Base-by-base conservation (phyloP, 2,329 filamentous ascomycete genomes). In the Colletotrichum sp. region DNA sequence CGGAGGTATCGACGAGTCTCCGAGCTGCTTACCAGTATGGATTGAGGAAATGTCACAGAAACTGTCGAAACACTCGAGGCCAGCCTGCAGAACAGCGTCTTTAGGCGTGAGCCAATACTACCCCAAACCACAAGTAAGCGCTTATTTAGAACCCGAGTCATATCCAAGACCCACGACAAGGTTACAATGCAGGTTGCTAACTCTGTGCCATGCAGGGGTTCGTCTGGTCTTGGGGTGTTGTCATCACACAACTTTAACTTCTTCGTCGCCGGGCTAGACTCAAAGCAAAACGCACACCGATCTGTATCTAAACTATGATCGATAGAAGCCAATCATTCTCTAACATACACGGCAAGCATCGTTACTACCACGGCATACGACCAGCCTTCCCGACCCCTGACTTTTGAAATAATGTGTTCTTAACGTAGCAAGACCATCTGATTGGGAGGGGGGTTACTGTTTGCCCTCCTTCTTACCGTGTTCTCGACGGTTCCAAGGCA, bases 351-450 rank as follows among this genome's bases (percentile, higher is more conserved):
- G 39, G 18, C 18, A 43, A 43, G 39, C 39, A 43, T 43, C 16
- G 16, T n/a, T 43, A 16, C 18, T 22, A 18, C n/a, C n/a, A 3
- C 1, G 6, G 43, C 43, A 22, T 52, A 13, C 10, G 4, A 2
- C 3, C 10, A 22, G 12, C 6, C 10, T 1, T 1, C 3, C 39
- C 1, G 18, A n/a, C 18, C 1, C 36, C 9, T 48, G 18, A n/a
- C 18, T n/a, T 43, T 0, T 43, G 16, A n/a, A 48, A 7, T 4
- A n/a, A n/a, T n/a, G 18, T 22, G 0, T 48, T 52, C 10, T 3
- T 52, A 12, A 22, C 0, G n/a, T 1, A 52, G n/a, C 6, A 52
- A 22, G 0, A 52, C 10, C 12, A 52, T 52, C 10, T 25, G n/a
- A 22, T 22, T 22, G 43, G 43, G 12, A 8, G 16, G 12, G 16